Percentiles rank a stretch among this genome's conserved stretches.
phyloP scores from a whole-genome alignment of 2,329 filamentous ascomycete genomes.

The Ophiostoma tasmaniense region DNA sequence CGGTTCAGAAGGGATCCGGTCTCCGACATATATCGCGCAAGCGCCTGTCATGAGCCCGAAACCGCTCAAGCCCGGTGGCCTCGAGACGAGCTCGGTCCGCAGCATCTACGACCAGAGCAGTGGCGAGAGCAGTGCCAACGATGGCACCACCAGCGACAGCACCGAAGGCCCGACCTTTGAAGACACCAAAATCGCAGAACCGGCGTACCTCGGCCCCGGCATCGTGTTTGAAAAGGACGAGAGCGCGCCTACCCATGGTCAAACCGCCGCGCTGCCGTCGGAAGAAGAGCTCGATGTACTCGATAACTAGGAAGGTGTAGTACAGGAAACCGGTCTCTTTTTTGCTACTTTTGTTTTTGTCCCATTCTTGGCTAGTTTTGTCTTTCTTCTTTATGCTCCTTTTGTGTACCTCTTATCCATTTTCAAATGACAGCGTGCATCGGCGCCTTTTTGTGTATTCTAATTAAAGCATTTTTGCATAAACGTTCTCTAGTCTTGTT shows the following conservation, averaged over 20 bases:
- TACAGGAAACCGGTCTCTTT: background rate
- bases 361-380: background rate
- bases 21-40: constrained; percentile 38
- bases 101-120: constrained; percentile 18
- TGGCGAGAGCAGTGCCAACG: constrained; percentile 19
- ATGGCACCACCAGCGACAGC: constrained; percentile 5
- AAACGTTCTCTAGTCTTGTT: background rate
- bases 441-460: background rate
- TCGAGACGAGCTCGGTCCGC: constrained; percentile 24
- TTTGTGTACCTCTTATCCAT: background rate
- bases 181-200: constrained; percentile 30
- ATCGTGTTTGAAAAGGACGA: constrained; percentile 46
- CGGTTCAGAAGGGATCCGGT: constrained; percentile 36
- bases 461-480: background rate
- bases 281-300: constrained; percentile 36
- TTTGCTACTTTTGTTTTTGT: no score
- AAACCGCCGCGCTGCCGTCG: constrained; percentile 32
- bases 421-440: background rate
- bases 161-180: background rate
- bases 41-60: constrained; percentile 31
- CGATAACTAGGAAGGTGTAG: constrained; percentile 27
- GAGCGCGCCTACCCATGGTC: constrained; percentile 27
- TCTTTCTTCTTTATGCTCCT: background rate
- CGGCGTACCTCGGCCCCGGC: constrained; percentile 44
- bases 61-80: constrained; percentile 27